Evolutionary conservation across 2,329 filamentous ascomycete genomes (phyloP).

Genomic region (Cercospora sojina): DNA sequence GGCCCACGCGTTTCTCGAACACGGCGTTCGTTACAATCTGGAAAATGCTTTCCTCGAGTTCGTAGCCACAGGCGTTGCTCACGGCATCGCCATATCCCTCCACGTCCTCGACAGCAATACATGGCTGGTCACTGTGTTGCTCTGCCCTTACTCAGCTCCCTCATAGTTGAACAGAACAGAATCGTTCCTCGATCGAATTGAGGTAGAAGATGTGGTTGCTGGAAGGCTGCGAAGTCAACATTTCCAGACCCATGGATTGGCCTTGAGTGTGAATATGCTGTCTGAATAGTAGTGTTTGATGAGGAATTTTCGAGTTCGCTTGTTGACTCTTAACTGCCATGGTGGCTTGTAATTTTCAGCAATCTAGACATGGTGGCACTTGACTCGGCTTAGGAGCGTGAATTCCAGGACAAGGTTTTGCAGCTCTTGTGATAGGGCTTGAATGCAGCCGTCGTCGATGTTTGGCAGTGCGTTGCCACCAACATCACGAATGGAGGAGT

Average conservation of each 20-base stretch:
- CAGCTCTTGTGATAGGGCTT: conserved; percentile 6
- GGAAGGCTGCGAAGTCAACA: neutral
- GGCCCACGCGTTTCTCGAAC: neutral
- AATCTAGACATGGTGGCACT: neutral
- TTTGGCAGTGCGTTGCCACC: neutral
- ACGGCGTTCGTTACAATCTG: neutral
- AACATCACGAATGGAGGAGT: too few species aligned
- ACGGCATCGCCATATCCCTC: neutral
- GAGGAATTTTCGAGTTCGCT: neutral
- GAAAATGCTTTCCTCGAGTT: neutral
- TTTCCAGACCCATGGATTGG: neutral
- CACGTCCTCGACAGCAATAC: neutral
- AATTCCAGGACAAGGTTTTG: conserved; percentile 3
- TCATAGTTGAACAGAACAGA: too few species aligned
- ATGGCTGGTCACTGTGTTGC: too few species aligned
- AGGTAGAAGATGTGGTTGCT: neutral
- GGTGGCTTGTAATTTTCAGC: neutral
- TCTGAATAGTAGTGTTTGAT: neutral
- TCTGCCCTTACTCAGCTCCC: too few species aligned
- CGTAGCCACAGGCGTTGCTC: neutral
- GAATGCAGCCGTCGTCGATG: neutral
- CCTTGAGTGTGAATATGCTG: neutral
- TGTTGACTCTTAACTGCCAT: neutral
- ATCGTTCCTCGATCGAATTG: too few species aligned
- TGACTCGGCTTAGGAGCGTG: neutral